phyloP scores from a whole-genome alignment of 345 rosid genomes.

The Trapa bicornis region DNA sequence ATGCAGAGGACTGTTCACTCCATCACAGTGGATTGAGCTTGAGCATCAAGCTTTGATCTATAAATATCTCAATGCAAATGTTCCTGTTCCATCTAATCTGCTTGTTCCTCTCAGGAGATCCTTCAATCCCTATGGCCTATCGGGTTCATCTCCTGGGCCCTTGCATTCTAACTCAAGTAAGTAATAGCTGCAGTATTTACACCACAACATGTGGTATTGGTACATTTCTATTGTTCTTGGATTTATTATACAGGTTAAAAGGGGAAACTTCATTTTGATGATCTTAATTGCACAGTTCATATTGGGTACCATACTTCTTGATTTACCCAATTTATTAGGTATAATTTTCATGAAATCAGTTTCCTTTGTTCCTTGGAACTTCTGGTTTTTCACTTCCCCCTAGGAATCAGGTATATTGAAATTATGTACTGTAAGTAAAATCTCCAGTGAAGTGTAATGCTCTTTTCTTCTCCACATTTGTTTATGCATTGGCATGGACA shows the following conservation, averaged over 20 bases:
- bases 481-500: too few relatives aligned
- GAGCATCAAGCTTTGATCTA: constrained; percentile 95
- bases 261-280: background rate
- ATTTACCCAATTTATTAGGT: too few relatives aligned
- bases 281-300: too few relatives aligned
- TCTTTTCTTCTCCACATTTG: too few relatives aligned
- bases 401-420: too few relatives aligned
- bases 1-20: constrained; percentile 52
- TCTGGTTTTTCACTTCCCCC: too few relatives aligned
- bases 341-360: too few relatives aligned
- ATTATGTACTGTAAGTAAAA: too few relatives aligned
- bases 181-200: constrained; percentile 11
- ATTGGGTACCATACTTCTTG: too few relatives aligned
- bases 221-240: background rate
- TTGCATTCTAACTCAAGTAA: constrained; percentile 37
- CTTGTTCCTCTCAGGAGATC: constrained; percentile 72
- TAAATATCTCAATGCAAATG: constrained; percentile 64
- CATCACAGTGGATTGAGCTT: constrained; percentile 84
- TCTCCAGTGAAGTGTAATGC: too few relatives aligned
- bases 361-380: too few relatives aligned
- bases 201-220: background rate
- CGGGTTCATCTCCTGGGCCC: constrained; percentile 27
- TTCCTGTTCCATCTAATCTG: constrained; percentile 66
- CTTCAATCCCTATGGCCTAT: constrained; percentile 37
- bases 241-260: background rate